A percentile compares a stretch with the other conserved stretches of the same genome.
Evolutionary conservation across 1,139 yeast species (phyloP).

Genomic region (Hanseniaspora uvarum): DNA sequence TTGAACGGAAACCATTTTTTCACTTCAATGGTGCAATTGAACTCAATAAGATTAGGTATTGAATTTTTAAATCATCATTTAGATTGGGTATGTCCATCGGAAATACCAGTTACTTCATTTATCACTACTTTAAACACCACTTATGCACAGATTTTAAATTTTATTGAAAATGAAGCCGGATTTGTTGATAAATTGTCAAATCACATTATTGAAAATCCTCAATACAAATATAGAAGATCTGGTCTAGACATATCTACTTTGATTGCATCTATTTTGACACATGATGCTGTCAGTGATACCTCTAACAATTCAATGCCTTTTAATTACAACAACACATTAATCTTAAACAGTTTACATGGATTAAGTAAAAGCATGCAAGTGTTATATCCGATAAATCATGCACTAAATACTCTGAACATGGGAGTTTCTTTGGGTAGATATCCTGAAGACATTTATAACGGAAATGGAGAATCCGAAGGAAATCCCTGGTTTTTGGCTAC

Average conservation of each 20-base stretch:
- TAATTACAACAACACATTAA: slow-evolving; percentile 44
- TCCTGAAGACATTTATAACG: slow-evolving; percentile 88
- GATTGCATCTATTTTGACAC: slow-evolving; percentile 57
- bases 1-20: slow-evolving; percentile 63
- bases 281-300: slow-evolving; percentile 37
- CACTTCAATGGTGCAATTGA: slow-evolving; percentile 63
- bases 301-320: slow-evolving; percentile 39
- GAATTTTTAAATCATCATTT: slow-evolving; percentile 24
- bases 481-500: slow-evolving; percentile 95
- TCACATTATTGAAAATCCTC: slow-evolving; percentile 63
- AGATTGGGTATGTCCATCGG: slow-evolving; percentile 18
- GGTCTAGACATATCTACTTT: slow-evolving; percentile 78
- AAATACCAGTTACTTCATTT: background rate
- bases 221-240: slow-evolving; percentile 39
- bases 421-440: slow-evolving; percentile 84
- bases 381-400: slow-evolving; percentile 65
- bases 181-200: slow-evolving; percentile 38
- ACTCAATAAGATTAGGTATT: slow-evolving; percentile 55
- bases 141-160: slow-evolving; percentile 23
- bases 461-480: slow-evolving; percentile 61
- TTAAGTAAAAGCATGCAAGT: slow-evolving; percentile 57
- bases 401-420: slow-evolving; percentile 34
- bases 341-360: slow-evolving; percentile 49
- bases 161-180: slow-evolving; percentile 37
- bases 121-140: slow-evolving; percentile 17